phyloP scores from a whole-genome alignment of 176 grass and related monocot species.

The Bolboschoenus planiculmis region DNA sequence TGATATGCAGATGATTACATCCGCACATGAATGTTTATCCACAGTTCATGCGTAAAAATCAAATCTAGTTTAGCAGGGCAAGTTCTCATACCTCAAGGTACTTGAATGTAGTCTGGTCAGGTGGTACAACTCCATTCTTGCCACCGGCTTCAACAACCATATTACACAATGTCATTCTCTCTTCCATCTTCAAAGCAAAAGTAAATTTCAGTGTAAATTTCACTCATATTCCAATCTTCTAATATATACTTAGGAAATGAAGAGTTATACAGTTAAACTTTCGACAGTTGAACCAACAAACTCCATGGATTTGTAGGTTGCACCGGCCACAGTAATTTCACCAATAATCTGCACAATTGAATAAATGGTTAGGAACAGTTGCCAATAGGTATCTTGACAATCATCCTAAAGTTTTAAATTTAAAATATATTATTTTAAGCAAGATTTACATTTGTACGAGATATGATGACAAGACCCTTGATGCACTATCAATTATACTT shows the following conservation, averaged over 20 bases:
- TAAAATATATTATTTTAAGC: not conserved
- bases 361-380: not conserved
- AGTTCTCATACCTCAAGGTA: constrained; percentile 68
- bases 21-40: not conserved
- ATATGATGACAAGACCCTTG: not conserved
- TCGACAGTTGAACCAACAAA: constrained; percentile 30
- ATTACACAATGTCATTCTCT: constrained; percentile 91
- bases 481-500: constrained; percentile 25
- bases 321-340: constrained; percentile 71
- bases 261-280: constrained; percentile 53
- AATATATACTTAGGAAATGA: constrained; percentile 11
- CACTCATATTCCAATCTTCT: not conserved
- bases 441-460: constrained; percentile 16
- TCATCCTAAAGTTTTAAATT: not conserved
- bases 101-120: constrained; percentile 85
- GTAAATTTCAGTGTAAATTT: constrained; percentile 7
- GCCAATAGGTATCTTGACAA: not conserved
- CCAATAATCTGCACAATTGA: constrained; percentile 64
- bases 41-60: not conserved
- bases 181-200: constrained; percentile 64
- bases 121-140: constrained; percentile 80
- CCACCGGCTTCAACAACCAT: constrained; percentile 95
- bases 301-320: constrained; percentile 64
- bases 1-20: not conserved
- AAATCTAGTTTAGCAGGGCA: not conserved